Evolutionary conservation across 108 stramenopile species (phyloP), one percentile per base, ranked within the genome.

Genomic region (Heterococcus sp.): DNA sequence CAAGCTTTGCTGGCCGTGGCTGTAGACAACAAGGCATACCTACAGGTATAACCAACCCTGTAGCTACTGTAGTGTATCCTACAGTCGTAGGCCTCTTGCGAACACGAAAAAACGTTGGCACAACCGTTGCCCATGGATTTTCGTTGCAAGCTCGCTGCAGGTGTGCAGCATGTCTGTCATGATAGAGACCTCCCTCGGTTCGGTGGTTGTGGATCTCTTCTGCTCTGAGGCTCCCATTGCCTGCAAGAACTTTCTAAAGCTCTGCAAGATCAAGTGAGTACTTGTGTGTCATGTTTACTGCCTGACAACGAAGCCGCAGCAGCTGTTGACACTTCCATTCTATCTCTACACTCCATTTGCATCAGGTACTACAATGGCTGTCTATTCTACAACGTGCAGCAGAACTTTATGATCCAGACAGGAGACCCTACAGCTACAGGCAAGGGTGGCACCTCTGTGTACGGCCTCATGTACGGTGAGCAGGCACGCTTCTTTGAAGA

Each of bases 361-460:
- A 76, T 28, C 3, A 76, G 67, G 39, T 88, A 89, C 69, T 91
- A 89, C 73, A 74, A 89, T 64, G 70, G 69, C 35, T 34, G 35
- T 31, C 72, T 91, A 3, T 66, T 91, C 78, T 90, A 83, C 78
- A 86, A 89, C 66, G 71, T 89, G 0, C 85, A 86, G 68, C 74
- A 77, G 31, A 84, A 87, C 58, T 82, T 84, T n/a, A 71, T 90
- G 66, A 64, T 85, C n/a, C 89, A 88, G 36, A 74, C 89, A 21
- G 87, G 90, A 63, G 96, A 98, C 80, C 96, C 97, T 11, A 88
- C 86, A 0, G 98, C 94, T 32, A 93, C 95, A 69, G 98, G 98
- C 4, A 84, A 78, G 3, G 97, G 98, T 1, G 98, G 98, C 2
- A 74, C 75, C 32, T 86, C 87, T 28, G 46, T 87, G 14, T 88